Evolutionary conservation across 257 asterid species (phyloP).

Genomic region (Lycium barbarum): DNA sequence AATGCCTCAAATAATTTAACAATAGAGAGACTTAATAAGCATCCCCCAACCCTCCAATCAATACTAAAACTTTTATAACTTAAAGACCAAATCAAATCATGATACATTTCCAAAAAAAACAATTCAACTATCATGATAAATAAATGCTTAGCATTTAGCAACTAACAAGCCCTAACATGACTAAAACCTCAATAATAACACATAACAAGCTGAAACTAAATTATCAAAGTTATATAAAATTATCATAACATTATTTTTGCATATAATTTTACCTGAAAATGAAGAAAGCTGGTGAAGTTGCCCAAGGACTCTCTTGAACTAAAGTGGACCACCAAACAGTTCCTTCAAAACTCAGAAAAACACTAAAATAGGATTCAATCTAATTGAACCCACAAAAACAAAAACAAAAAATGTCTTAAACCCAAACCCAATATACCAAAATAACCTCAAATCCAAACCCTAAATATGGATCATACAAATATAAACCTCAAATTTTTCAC

Average conservation of each 20-base stretch:
- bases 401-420: not conserved
- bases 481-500: slow-evolving; percentile 4
- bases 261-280: slow-evolving; percentile 29
- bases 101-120: not conserved
- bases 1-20: slow-evolving; percentile 5
- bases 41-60: not conserved
- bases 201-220: not conserved
- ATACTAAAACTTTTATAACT: not conserved
- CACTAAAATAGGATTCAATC: slow-evolving; percentile 14
- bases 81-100: not conserved
- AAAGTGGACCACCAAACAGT: slow-evolving; percentile 13
- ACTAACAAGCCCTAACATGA: not conserved
- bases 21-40: not conserved
- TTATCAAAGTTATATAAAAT: not conserved
- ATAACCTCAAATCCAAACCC: slow-evolving; percentile 23
- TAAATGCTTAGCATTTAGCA: not conserved
- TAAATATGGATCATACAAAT: slow-evolving; percentile 15
- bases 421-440: not conserved
- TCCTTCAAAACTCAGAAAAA: slow-evolving; percentile 14
- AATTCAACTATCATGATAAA: not conserved
- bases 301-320: slow-evolving; percentile 19
- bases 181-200: not conserved
- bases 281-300: slow-evolving; percentile 29
- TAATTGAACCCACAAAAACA: slow-evolving; percentile 14
- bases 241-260: not conserved